Base-by-base conservation (phyloP, 192 early-diverging fungal genomes). In the Paraglomus brasilianum region DNA sequence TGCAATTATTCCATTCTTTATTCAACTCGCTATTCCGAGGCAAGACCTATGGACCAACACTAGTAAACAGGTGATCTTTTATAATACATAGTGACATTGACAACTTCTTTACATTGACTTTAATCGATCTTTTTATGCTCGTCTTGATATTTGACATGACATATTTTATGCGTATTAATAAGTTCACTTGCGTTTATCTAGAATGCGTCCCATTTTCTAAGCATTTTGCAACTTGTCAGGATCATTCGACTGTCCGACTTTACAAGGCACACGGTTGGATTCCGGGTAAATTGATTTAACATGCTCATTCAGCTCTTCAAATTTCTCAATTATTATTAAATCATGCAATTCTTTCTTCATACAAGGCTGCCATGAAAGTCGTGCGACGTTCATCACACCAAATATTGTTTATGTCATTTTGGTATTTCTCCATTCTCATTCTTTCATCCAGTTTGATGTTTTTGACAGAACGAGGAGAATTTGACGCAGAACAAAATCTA, bases 381-480 rank as follows among this genome's bases (percentile, higher is more conserved):
- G 53, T 73, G 46, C 14, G n/a, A 17, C 49, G 62, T 13, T 73
- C 72, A 13, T 41, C 52, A 3, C 13, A 69, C 30, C 72, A 73
- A 67, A 41, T 73, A n/a, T 1, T 69, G 24, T 19, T 73, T 17
- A 51, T 68, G 14, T 56, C 66, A 38, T 13, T 58, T 15, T 73
- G 53, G 30, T 10, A 56, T 9, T 5, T 68, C n/a, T 14, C 69
- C 7, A 56, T 73, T 19, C 15, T 73, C 3, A 8, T 73, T 8
- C 5, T 42, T 14, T 73, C 72, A n/a, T 66, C 62, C 8, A 39
- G 41, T 15, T 36, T 73, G 14, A 44, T 73, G 15, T 73, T 38
- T 57, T 56, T 46, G 30, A n/a, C 46, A 13, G 72, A 73, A 48
- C 64, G 66, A 19, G 72, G 72, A 19, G 39, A 21, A 8, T 73